These are phyloP conservation scores for Salix viminalis DNA, from an alignment of 345 rosid species.

Conservation along the genomic window DNA sequence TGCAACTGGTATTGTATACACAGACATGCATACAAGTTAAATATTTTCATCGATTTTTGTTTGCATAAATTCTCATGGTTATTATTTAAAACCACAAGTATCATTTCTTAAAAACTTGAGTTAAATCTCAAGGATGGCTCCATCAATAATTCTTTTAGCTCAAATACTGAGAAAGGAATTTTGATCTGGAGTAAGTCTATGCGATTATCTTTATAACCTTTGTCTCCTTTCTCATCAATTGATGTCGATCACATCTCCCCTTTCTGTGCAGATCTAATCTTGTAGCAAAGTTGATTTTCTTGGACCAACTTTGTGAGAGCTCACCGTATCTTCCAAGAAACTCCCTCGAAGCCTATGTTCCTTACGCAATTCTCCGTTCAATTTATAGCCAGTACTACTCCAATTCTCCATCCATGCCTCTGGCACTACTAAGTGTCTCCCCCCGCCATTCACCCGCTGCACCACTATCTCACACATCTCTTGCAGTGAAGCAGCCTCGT, in stretches of 20 bases:
- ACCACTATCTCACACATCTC: constrained; percentile 66
- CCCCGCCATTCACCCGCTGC: constrained; percentile 62
- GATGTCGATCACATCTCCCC: neutral
- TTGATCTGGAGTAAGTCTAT: neutral
- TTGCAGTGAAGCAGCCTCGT: constrained; percentile 25
- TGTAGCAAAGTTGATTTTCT: constrained; percentile 85
- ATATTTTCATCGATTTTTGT: too few relatives aligned
- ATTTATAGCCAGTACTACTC: constrained; percentile 84
- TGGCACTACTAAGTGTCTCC: constrained; percentile 30
- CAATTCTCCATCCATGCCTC: constrained; percentile 59
- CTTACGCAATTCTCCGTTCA: constrained; percentile 80
- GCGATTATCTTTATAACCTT: neutral
- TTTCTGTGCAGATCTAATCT: constrained; percentile 69
- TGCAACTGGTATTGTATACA: too few relatives aligned
- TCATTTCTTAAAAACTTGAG: too few relatives aligned
- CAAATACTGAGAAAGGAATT: neutral
- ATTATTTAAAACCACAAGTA: too few relatives aligned
- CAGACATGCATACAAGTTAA: too few relatives aligned
- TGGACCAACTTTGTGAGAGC: constrained; percentile 90
- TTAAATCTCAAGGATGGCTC: neutral
- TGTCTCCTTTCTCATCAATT: neutral
- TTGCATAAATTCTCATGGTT: too few relatives aligned
- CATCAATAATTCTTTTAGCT: neutral
- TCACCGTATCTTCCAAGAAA: constrained; percentile 91
- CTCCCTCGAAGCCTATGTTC: constrained; percentile 79